Base-by-base conservation (phyloP, 2,329 filamentous ascomycete species). In the Aschersonia sp. region DNA sequence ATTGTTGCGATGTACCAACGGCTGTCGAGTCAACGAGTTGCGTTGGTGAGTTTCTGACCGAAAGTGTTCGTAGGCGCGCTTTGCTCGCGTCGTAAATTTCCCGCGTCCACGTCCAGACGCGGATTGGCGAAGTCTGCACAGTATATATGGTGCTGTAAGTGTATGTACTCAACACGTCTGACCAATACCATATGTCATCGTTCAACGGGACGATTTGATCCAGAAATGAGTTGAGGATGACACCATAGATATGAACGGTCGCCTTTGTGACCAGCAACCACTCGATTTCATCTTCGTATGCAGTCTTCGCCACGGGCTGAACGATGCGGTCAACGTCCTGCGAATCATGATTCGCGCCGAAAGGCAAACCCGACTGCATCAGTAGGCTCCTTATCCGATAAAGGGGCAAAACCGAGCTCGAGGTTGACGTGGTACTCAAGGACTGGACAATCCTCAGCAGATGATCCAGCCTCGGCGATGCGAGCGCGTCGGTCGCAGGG, bases 141-240 rank as follows among this genome's bases (percentile, higher is more conserved):
- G 86, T 83, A 64, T 95, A 95, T 4, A 95, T 62, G 32, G 80
- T 83, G 53, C 85, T 89, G 58, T 83, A 86, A 45, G 79, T 74
- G 55, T 87, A 83, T 1, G 87, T 94, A 8, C 79, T 77, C 32
- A 95, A 67, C 2, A 95, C 76, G 54, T 92, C 84, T 58, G 95
- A 87, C 92, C 92, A 98, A 62, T 97, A 97, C 79, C 84, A 89
- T 30, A 95, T 82, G 55, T 95, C 88, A 53, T 95, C 82, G 56
- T 81, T 85, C 14, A 98, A 66, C 0, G 83, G 83, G 9, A 90
- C 80, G 9, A 88, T 94, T 56, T 92, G 84, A 48, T 90, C 83
- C 9, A 95, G 66, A 4, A 97, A 73, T 0, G 77, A 80, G 55
- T 81, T 81, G 54, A 95, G 69, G 41, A 94, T 74, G 45, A 86